Conservation (phyloP, 768 basidiomycete species). For the Pleurotus djamor region DNA sequence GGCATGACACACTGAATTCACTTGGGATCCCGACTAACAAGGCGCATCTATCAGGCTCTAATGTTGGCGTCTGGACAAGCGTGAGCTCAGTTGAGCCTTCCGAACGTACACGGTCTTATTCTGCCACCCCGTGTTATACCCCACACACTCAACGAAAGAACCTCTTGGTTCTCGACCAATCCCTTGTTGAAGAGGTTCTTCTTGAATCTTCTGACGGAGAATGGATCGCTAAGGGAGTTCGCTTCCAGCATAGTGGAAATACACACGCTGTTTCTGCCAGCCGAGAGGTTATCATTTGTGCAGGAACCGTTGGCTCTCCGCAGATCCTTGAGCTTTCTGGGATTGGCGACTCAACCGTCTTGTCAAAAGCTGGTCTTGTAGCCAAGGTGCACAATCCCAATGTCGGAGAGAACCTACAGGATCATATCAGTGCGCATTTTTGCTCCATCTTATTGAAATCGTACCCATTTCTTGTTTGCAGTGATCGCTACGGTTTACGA, state of each 20-base stretch:
- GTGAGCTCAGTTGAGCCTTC: not conserved
- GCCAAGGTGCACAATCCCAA: conserved; percentile 33
- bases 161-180: not conserved
- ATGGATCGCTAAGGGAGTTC: not conserved
- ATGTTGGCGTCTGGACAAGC: not conserved
- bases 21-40: not conserved
- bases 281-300: conserved; percentile 39
- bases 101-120: not conserved
- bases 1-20: not conserved
- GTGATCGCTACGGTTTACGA: not conserved
- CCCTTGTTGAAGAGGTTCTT: not conserved
- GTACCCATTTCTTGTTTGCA: not conserved
- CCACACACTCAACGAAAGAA: not conserved
- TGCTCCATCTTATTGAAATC: not conserved
- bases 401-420: conserved; percentile 34
- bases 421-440: not conserved
- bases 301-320: conserved; percentile 18
- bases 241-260: not conserved
- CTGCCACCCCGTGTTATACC: not conserved
- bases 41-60: not conserved
- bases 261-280: conserved; percentile 19
- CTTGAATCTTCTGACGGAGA: not conserved
- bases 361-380: conserved; percentile 23
- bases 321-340: conserved; percentile 52
- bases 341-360: conserved; percentile 27